phyloP scores from a whole-genome alignment of 371 early-diverging fungal genomes.

The Mortierella sp. region DNA sequence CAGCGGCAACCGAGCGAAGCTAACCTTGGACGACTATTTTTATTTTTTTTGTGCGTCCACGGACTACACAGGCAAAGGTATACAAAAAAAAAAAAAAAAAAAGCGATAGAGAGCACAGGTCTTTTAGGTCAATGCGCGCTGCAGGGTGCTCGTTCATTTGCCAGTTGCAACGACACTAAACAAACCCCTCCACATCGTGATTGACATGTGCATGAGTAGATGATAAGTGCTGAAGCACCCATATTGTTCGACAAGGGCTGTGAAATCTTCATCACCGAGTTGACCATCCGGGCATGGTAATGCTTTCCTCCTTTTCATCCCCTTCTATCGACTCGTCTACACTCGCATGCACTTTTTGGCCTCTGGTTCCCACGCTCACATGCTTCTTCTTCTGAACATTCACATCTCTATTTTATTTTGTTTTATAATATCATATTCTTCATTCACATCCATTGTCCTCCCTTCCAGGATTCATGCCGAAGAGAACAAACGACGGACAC shows the following conservation, averaged over 20 bases:
- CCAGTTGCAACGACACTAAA: conserved; percentile 14
- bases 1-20: no score
- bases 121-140: background rate
- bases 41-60: background rate
- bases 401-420: background rate
- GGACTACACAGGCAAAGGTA: background rate
- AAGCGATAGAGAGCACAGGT: conserved; percentile 10
- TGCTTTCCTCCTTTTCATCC: background rate
- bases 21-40: background rate
- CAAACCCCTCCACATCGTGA: no score
- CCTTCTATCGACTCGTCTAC: background rate
- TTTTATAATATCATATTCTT: background rate
- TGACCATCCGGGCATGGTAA: conserved; percentile 95
- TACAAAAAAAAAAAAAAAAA: conserved; percentile 20
- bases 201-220: conserved; percentile 8
- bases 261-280: conserved; percentile 96
- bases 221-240: conserved; percentile 78
- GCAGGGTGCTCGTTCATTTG: background rate
- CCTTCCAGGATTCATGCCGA: conserved; percentile 90
- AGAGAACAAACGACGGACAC: conserved; percentile 97
- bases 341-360: background rate
- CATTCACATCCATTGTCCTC: background rate
- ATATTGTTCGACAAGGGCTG: conserved; percentile 97
- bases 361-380: background rate
- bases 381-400: conserved; percentile 1